Conservation (phyloP, 1,139 yeast species). For the Geotrichum macrosporum region DNA sequence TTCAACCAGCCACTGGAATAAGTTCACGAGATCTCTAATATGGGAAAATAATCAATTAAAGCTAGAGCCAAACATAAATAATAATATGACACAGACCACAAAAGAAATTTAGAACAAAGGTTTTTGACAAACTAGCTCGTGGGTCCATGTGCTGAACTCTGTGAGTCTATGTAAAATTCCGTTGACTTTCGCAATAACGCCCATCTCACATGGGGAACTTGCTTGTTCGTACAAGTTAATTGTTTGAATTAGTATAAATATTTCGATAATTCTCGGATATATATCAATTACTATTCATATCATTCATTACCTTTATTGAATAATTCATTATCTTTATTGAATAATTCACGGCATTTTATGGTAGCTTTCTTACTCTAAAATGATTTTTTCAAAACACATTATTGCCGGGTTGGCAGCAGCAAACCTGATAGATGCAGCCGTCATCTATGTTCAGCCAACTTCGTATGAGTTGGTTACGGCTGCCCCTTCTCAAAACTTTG, state of each 20-base stretch:
- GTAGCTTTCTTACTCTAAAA: no score
- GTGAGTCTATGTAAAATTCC: not conserved
- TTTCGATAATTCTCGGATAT: not conserved
- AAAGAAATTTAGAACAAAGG: not conserved
- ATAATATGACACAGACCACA: not conserved
- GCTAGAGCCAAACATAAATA: not conserved
- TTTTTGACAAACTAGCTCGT: slow-evolving; percentile 1
- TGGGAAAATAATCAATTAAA: no score
- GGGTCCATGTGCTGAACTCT: not conserved
- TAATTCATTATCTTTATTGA: no score
- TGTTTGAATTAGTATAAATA: not conserved
- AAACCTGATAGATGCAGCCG: slow-evolving; percentile 22
- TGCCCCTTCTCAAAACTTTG: slow-evolving; percentile 24
- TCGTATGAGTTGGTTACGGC: slow-evolving; percentile 25
- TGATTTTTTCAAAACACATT: slow-evolving; percentile 12
- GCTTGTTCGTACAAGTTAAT: no score
- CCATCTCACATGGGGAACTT: no score
- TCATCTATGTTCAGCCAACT: slow-evolving; percentile 23
- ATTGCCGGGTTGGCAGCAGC: slow-evolving; percentile 17
- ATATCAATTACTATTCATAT: no score
- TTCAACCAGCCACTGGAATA: no score
- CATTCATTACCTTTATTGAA: no score
- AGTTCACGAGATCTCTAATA: no score
- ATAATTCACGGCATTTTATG: no score
- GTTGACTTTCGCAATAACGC: no score